Conservation (phyloP, 306 rosid genomes). For the Datisca glomerata region DNA sequence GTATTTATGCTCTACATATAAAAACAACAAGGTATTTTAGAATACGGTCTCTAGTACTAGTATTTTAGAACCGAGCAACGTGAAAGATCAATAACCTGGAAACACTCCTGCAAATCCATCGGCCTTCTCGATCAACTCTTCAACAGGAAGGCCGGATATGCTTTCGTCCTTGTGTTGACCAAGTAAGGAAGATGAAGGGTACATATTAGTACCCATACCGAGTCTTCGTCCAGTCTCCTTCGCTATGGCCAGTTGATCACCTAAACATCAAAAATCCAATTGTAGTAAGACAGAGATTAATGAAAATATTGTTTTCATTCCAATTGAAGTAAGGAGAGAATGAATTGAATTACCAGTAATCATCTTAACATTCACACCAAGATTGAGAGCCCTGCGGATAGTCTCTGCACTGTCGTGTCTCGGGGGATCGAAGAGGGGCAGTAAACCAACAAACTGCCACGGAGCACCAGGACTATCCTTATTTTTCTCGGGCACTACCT, state of each 20-base stretch:
- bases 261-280: slow-evolving; percentile 21
- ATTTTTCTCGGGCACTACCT: slow-evolving; percentile 80
- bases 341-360: slow-evolving; percentile 64
- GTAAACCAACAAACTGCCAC: slow-evolving; percentile 91
- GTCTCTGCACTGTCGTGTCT: slow-evolving; percentile 99
- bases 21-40: slow-evolving; percentile 4
- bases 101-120: slow-evolving; percentile 99
- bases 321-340: too few relatives aligned
- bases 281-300: slow-evolving; percentile 4
- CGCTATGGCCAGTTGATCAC: slow-evolving; percentile 98
- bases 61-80: not conserved
- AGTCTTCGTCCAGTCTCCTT: slow-evolving; percentile 97
- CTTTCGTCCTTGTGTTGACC: slow-evolving; percentile 84
- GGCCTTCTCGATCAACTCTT: slow-evolving; percentile 93
- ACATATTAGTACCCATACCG: slow-evolving; percentile 99
- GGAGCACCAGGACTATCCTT: slow-evolving; percentile 72
- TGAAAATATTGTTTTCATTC: not conserved
- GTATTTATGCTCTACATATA: slow-evolving; percentile 69
- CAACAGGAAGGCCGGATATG: slow-evolving; percentile 81
- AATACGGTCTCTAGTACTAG: not conserved
- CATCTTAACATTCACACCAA: slow-evolving; percentile 98
- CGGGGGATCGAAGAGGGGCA: slow-evolving; percentile 93
- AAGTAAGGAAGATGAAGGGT: slow-evolving; percentile 87
- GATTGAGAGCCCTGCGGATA: slow-evolving; percentile 86
- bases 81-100: slow-evolving; percentile 47